Conservation (phyloP, 2,329 filamentous ascomycete genomes). For the Penicillium sclerotiorum region DNA sequence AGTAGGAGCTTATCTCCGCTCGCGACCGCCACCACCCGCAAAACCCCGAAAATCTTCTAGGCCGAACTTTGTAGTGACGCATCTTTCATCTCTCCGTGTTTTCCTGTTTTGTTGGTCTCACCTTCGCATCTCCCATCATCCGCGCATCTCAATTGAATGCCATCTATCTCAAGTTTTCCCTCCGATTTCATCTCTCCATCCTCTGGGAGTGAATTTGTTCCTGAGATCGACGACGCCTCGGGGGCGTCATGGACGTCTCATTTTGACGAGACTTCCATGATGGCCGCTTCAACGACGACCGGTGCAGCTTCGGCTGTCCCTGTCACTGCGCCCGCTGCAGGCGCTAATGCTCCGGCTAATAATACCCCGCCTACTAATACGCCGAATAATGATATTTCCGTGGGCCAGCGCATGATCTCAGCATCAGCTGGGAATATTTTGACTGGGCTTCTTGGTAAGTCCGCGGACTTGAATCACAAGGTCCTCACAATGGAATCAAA, state of each 20-base stretch:
- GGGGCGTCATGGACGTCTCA: constrained; percentile 34
- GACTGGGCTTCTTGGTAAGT: constrained; percentile 81
- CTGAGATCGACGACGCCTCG: constrained; percentile 17
- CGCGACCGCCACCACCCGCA: constrained; percentile 27
- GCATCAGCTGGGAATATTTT: constrained; percentile 87
- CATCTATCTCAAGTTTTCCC: constrained; percentile 11
- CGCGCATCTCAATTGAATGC: constrained; percentile 17
- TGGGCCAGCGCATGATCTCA: constrained; percentile 90
- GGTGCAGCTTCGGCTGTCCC: no score
- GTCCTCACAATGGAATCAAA: constrained; percentile 3
- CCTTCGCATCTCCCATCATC: no score
- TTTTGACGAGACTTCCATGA: constrained; percentile 37
- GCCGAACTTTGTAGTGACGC: constrained; percentile 17
- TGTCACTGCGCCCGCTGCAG: no score
- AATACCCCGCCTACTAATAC: constrained; percentile 20
- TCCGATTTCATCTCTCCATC: constrained; percentile 10
- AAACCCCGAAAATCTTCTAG: constrained; percentile 30
- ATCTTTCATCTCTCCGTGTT: constrained; percentile 2
- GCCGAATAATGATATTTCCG: constrained; percentile 63
- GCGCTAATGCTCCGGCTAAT: constrained; percentile 21
- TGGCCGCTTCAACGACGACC: constrained; percentile 33
- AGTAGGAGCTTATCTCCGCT: constrained; percentile 31
- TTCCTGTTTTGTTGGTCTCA: background rate
- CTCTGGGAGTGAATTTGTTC: constrained; percentile 12
- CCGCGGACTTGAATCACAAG: constrained; percentile 4